Percentiles rank a stretch among this genome's conserved stretches.
Conservation (phyloP, 495 filamentous ascomycete genomes). For the Xylaria longipes region DNA sequence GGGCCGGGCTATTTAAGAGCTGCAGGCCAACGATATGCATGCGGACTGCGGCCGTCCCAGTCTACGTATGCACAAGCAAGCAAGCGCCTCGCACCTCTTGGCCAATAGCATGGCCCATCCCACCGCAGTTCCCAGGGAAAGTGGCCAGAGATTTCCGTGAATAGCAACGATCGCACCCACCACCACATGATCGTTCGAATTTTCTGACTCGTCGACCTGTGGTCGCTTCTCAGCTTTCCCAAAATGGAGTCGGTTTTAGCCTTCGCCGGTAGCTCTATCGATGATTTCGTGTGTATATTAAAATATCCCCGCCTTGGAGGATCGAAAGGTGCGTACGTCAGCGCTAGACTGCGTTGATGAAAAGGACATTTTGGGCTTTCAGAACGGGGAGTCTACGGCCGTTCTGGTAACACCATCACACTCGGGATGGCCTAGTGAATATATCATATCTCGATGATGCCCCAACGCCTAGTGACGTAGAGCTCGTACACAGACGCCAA, state of each 20-base stretch:
- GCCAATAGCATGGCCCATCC: constrained; percentile 23
- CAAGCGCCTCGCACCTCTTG: constrained; percentile 20
- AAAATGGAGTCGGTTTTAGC: constrained; percentile 14
- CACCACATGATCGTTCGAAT: constrained; percentile 25
- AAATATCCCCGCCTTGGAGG: not conserved
- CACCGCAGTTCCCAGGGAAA: constrained; percentile 19
- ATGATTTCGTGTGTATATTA: not conserved
- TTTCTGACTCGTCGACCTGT: constrained; percentile 18
- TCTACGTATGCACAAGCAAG: constrained; percentile 22
- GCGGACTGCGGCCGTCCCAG: constrained; percentile 25
- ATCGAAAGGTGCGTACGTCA: not conserved
- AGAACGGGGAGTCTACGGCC: constrained; percentile 1
- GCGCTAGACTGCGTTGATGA: not conserved
- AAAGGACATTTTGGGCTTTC: not conserved
- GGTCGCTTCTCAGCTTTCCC: constrained; percentile 10
- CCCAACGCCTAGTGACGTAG: constrained; percentile 17
- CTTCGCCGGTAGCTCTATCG: not conserved
- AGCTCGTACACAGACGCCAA: constrained; percentile 6
- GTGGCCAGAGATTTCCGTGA: constrained; percentile 22
- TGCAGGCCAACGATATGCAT: constrained; percentile 28
- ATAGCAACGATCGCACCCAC: constrained; percentile 21
- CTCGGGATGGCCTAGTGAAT: not conserved
- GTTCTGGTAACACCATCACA: constrained; percentile 18
- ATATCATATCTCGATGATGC: constrained; percentile 13
- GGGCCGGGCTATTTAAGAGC: constrained; percentile 23